Percentiles rank a stretch among this genome's conserved stretches.
Evolutionary conservation across 371 early-diverging fungal genomes (phyloP).

Genomic region (Globomyces sp.): DNA sequence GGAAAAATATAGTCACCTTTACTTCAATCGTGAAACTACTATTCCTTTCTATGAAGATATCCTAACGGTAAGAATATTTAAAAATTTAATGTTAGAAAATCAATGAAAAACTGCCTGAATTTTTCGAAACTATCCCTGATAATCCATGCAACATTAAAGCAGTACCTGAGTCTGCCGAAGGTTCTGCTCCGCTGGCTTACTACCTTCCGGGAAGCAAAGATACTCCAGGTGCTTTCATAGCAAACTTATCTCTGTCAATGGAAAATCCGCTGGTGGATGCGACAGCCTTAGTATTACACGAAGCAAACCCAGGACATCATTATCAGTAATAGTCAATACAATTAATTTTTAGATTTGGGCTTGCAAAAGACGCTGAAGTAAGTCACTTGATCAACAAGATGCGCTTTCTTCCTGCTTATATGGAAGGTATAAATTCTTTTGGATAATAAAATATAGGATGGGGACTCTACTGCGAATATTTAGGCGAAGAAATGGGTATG

Average conservation of each 20-base stretch:
- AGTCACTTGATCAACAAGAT: conserved; percentile 32
- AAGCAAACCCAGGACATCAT: conserved; percentile 48
- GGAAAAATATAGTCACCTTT: conserved; percentile 28
- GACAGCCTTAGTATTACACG: conserved; percentile 39
- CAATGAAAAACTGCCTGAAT: conserved; percentile 28
- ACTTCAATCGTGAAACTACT: conserved; percentile 19
- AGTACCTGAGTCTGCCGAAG: conserved; percentile 31
- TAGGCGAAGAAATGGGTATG: conserved; percentile 48
- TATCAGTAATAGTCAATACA: no score
- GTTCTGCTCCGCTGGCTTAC: conserved; percentile 27
- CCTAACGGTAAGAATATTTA: conserved; percentile 15
- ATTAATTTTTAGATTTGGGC: conserved; percentile 33
- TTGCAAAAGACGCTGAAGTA: conserved; percentile 30
- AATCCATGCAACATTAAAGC: conserved; percentile 29
- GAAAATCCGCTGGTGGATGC: conserved; percentile 27
- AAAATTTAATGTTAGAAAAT: conserved; percentile 16
- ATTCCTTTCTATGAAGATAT: conserved; percentile 23
- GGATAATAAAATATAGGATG: conserved; percentile 26
- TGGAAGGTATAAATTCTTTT: conserved; percentile 31
- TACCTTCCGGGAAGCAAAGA: conserved; percentile 32
- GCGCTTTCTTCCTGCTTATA: conserved; percentile 27
- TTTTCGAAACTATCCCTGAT: conserved; percentile 35
- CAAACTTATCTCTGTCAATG: conserved; percentile 24
- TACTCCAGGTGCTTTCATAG: conserved; percentile 9
- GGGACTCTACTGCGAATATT: conserved; percentile 43